phyloP scores from a whole-genome alignment of 2,329 filamentous ascomycete genomes.

The Dryadomyces quercus-mongolicae region DNA sequence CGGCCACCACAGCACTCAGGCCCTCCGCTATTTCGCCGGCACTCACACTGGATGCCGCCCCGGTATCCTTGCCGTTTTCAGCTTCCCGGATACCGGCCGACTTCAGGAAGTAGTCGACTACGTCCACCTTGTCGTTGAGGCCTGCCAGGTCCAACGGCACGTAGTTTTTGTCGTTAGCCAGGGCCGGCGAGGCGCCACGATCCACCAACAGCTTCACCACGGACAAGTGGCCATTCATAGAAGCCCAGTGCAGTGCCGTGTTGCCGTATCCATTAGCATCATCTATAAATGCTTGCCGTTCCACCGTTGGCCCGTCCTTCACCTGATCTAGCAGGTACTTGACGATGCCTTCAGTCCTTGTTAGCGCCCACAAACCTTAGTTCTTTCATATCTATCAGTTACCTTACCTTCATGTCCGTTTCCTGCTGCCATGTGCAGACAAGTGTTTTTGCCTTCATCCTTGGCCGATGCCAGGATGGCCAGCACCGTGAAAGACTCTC shows the following conservation, averaged over 20 bases:
- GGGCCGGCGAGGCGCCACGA: slow-evolving; percentile 62
- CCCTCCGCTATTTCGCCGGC: neutral
- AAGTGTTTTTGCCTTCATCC: slow-evolving; percentile 67
- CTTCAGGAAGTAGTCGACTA: slow-evolving; percentile 49
- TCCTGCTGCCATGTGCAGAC: slow-evolving; percentile 82
- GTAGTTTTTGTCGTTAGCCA: slow-evolving; percentile 75
- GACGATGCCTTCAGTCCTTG: slow-evolving; percentile 27
- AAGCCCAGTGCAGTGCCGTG: slow-evolving; percentile 88
- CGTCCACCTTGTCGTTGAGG: slow-evolving; percentile 53
- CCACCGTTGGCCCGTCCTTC: slow-evolving; percentile 22
- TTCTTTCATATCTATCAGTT: neutral
- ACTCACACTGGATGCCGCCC: neutral
- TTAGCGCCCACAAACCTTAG: neutral
- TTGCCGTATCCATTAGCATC: slow-evolving; percentile 71
- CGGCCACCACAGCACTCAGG: slow-evolving; percentile 4
- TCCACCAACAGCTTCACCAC: slow-evolving; percentile 67
- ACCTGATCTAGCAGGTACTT: slow-evolving; percentile 30
- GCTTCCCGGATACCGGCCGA: slow-evolving; percentile 27
- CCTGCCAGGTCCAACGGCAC: slow-evolving; percentile 66
- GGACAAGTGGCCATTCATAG: slow-evolving; percentile 74
- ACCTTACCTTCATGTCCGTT: slow-evolving; percentile 69
- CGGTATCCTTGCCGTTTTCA: slow-evolving; percentile 20
- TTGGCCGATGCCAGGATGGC: slow-evolving; percentile 54
- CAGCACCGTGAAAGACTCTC: slow-evolving; percentile 29
- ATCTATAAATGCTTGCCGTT: slow-evolving; percentile 47